phyloP scores from a whole-genome alignment of 2,329 filamentous ascomycete genomes.

The Scopulariopsis brevicaulis region DNA sequence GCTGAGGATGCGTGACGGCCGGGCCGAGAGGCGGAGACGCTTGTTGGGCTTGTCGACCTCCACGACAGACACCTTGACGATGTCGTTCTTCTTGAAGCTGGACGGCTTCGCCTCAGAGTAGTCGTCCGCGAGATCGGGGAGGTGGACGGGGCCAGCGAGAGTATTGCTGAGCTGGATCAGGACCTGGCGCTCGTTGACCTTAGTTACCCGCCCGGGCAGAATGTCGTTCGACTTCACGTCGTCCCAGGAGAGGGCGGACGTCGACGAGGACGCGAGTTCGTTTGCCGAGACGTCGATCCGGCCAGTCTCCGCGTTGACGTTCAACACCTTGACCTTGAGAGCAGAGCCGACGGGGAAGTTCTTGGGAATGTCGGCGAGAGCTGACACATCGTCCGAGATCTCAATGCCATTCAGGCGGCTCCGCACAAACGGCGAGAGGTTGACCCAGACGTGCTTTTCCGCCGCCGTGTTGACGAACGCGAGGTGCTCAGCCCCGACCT shows the following conservation, averaged over 20 bases:
- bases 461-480: conserved; percentile 88
- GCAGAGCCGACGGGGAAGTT: conserved; percentile 90
- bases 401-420: conserved; percentile 76
- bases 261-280: conserved; percentile 26
- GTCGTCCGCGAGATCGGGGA: conserved; percentile 79
- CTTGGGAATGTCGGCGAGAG: conserved; percentile 61
- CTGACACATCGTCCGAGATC: conserved; percentile 74
- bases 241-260: conserved; percentile 45
- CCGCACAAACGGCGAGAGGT: conserved; percentile 75
- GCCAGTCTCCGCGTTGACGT: conserved; percentile 60
- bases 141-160: conserved; percentile 67
- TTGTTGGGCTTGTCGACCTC: conserved; percentile 77
- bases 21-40: conserved; percentile 66
- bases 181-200: conserved; percentile 71
- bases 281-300: conserved; percentile 73
- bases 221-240: conserved; percentile 70
- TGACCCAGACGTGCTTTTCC: conserved; percentile 77
- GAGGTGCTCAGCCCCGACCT: conserved; percentile 59
- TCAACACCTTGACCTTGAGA: conserved; percentile 66
- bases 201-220: conserved; percentile 73
- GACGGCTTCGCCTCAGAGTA: conserved; percentile 70
- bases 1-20: conserved; percentile 81
- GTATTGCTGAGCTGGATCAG: conserved; percentile 75
- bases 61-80: conserved; percentile 77
- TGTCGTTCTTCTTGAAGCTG: conserved; percentile 70